Conservation (phyloP, 371 early-diverging fungal species). For the Haplosporangium sp. region DNA sequence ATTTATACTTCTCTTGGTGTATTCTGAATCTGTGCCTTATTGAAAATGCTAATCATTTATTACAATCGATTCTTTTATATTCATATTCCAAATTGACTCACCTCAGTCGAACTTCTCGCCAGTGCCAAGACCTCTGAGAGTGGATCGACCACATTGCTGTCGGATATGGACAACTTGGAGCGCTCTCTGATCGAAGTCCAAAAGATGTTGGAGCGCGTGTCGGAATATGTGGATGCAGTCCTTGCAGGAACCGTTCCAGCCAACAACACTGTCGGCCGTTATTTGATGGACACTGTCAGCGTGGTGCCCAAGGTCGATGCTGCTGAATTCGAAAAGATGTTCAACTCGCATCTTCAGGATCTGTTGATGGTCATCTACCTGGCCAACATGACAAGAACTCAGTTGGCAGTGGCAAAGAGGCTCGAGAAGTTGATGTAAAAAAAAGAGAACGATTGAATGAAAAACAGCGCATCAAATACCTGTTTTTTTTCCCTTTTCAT, state of each 20-base stretch:
- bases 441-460: background rate
- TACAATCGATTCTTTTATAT: background rate
- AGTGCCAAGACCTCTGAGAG: conserved; percentile 69
- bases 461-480: background rate
- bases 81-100: background rate
- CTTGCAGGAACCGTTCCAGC: conserved; percentile 75
- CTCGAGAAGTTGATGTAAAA: conserved; percentile 81
- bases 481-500: background rate
- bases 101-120: conserved; percentile 78
- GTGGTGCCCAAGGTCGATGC: conserved; percentile 90
- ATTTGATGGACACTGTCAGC: conserved; percentile 92
- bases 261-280: conserved; percentile 89
- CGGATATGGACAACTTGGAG: conserved; percentile 94
- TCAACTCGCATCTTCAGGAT: conserved; percentile 93
- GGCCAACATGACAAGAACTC: conserved; percentile 93
- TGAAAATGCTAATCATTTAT: background rate
- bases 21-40: background rate
- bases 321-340: conserved; percentile 87
- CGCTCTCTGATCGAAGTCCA: conserved; percentile 80
- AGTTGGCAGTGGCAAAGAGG: conserved; percentile 91
- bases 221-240: conserved; percentile 85
- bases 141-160: conserved; percentile 71
- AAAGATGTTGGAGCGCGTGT: conserved; percentile 87
- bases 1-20: background rate
- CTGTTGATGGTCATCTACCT: conserved; percentile 95